These are phyloP conservation scores for Tritrichomonas foetus DNA, from an alignment of 208 protist genomes.

Conservation along the genomic window DNA sequence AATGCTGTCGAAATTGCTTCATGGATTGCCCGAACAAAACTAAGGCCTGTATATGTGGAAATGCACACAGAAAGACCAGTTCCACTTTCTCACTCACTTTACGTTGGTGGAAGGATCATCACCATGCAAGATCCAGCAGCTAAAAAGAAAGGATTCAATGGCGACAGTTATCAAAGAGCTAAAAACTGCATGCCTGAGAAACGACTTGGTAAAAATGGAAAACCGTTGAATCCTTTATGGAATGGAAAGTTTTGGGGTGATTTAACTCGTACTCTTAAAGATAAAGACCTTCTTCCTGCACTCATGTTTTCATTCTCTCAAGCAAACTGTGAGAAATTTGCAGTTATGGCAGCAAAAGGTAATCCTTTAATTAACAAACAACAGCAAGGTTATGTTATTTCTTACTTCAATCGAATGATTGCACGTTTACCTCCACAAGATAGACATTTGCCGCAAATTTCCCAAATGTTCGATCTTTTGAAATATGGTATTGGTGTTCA, in stretches of 20 bases:
- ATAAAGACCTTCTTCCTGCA: background rate
- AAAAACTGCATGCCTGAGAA: background rate
- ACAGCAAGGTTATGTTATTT: background rate
- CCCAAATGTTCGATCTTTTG: constrained; percentile 74
- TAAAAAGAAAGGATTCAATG: background rate
- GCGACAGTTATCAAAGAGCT: background rate
- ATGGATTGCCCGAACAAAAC: background rate
- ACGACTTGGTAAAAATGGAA: background rate
- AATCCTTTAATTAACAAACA: background rate
- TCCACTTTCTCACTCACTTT: background rate
- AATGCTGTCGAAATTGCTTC: background rate
- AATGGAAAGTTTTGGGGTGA: background rate
- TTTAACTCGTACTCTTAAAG: background rate
- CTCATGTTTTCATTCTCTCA: background rate
- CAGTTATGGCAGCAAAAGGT: background rate
- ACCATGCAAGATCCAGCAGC: background rate
- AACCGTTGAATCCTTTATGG: background rate
- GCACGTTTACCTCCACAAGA: background rate
- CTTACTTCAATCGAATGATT: background rate
- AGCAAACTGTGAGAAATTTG: background rate
- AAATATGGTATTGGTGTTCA: constrained; percentile 96
- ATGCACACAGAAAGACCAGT: background rate
- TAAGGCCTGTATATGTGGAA: background rate
- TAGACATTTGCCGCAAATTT: background rate
- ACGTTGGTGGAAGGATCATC: background rate